These are phyloP conservation scores for Mycena leptocephala DNA, from an alignment of 768 basidiomycete species.

Conservation along the genomic window DNA sequence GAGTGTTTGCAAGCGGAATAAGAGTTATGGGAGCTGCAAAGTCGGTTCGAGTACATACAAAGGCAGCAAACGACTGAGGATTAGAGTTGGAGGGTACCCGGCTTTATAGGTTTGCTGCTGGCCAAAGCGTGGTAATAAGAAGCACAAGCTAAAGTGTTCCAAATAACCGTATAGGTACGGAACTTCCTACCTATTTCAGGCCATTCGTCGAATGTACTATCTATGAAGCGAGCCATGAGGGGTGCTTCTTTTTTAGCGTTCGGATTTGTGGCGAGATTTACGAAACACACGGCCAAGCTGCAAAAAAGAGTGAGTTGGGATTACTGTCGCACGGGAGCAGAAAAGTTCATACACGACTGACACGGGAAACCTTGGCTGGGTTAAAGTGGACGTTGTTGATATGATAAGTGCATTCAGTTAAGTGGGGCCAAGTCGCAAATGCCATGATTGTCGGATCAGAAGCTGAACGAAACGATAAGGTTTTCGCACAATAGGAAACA, in stretches of 20 bases:
- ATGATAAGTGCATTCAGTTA: too few species aligned
- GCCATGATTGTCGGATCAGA: too few species aligned
- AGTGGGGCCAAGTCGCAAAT: too few species aligned
- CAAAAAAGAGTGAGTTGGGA: background rate
- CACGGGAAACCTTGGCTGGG: too few species aligned
- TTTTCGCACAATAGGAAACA: too few species aligned
- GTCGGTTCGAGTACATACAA: slow-evolving; percentile 97
- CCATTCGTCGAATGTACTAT: background rate
- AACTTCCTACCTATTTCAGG: background rate
- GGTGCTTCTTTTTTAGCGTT: background rate
- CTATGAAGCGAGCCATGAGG: background rate
- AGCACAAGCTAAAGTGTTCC: background rate
- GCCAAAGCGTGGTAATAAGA: background rate
- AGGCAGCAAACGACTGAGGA: slow-evolving; percentile 46
- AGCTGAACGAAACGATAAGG: too few species aligned
- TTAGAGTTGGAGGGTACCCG: background rate
- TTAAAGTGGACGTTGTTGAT: too few species aligned
- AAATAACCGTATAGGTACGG: background rate
- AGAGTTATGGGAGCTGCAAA: slow-evolving; percentile 90
- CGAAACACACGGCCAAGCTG: background rate
- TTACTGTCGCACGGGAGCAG: too few species aligned
- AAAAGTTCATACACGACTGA: too few species aligned
- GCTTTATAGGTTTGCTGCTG: background rate
- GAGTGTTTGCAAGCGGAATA: slow-evolving; percentile 91
- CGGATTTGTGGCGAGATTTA: background rate